These are phyloP conservation scores for Pseudogymnoascus sp. DNA, from an alignment of 2,329 filamentous ascomycete species.

Conservation along the genomic window DNA sequence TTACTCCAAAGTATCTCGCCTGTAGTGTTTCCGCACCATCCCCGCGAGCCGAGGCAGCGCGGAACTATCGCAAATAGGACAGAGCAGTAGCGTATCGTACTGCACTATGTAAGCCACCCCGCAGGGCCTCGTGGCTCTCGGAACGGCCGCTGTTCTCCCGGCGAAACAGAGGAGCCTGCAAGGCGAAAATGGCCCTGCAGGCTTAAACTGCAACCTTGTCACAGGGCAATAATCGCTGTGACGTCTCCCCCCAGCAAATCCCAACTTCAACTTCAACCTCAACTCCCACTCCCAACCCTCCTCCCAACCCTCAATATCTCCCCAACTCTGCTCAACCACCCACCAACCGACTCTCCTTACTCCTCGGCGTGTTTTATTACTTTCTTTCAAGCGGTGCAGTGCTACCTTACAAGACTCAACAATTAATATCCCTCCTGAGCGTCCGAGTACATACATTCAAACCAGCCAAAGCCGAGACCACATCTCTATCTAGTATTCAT, in stretches of 20 bases:
- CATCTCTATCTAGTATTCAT: not conserved
- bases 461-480: not conserved
- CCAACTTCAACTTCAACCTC: not conserved
- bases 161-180: not conserved
- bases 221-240: not conserved
- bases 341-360: constrained; percentile 4
- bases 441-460: not conserved
- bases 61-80: not conserved
- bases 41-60: not conserved
- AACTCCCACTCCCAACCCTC: not conserved
- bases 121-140: not conserved
- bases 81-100: too few relatives aligned
- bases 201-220: not conserved
- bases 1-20: not conserved
- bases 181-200: not conserved
- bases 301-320: not conserved
- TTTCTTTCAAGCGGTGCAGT: constrained; percentile 4
- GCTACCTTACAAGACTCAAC: not conserved
- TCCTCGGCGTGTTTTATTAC: not conserved
- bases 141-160: not conserved
- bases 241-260: not conserved
- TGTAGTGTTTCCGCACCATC: not conserved
- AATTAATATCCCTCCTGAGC: not conserved
- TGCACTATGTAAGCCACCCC: not conserved
- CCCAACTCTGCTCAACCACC: constrained; percentile 1